These are phyloP conservation scores for Aphanoascus verrucosus DNA, from an alignment of 2,329 filamentous ascomycete species.

Conservation along the genomic window DNA sequence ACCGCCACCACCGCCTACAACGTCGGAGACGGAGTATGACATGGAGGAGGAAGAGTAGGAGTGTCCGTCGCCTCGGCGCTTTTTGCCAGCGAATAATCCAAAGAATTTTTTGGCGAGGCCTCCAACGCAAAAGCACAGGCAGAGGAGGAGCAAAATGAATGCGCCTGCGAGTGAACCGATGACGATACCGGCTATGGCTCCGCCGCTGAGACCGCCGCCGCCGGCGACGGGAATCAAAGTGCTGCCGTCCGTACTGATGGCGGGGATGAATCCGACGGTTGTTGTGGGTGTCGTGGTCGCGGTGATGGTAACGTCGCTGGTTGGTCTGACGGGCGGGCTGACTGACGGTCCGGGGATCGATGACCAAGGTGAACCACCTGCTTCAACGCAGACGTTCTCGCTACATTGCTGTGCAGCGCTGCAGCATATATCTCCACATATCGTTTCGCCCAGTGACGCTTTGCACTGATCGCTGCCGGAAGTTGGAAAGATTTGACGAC, in stretches of 20 bases:
- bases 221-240: conserved; percentile 27
- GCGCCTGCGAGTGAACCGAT: conserved; percentile 39
- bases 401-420: conserved; percentile 35
- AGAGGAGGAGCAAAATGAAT: conserved; percentile 36
- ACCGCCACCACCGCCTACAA: conserved; percentile 14
- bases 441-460: conserved; percentile 34
- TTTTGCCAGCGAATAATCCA: conserved; percentile 33
- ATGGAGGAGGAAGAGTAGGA: conserved; percentile 22
- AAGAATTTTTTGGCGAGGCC: conserved; percentile 32
- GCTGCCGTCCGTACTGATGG: conserved; percentile 35
- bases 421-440: conserved; percentile 39
- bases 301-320: conserved; percentile 37
- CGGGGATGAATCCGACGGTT: conserved; percentile 37
- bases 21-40: conserved; percentile 27
- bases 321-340: conserved; percentile 35
- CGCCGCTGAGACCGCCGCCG: conserved; percentile 32
- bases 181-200: conserved; percentile 43
- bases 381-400: conserved; percentile 29
- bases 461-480: conserved; percentile 35
- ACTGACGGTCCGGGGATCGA: conserved; percentile 28
- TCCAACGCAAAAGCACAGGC: conserved; percentile 35
- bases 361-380: conserved; percentile 33
- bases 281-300: conserved; percentile 29
- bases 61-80: no score
- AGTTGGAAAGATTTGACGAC: conserved; percentile 28